Evolutionary conservation across 2,329 filamentous ascomycete species (phyloP), one percentile per base, ranked within the genome.

Genomic region (Rutstroemia sp.): DNA sequence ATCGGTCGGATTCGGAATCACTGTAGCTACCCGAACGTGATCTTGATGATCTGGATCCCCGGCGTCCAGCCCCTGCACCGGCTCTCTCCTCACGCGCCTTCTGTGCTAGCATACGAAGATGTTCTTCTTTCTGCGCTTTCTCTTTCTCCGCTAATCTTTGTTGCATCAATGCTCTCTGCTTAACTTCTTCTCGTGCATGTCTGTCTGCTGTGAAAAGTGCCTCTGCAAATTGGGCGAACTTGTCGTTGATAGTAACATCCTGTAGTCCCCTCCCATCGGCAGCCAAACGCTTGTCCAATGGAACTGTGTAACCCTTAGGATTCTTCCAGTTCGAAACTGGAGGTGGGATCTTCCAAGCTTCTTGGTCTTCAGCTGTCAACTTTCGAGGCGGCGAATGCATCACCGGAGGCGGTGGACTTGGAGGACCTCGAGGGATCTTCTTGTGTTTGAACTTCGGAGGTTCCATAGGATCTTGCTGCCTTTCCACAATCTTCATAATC

Each of bases 251-350:
- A 6, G 90, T 87, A 44, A 96, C 84, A 69, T 99, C 94, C 71
- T 96, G 91, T 60, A 99, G 71, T 0, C 90, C 90, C 66, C 94
- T 82, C 12, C 94, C 94, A 71, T 97, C 92, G 8, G 94, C 92
- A 17, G 94, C 94, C 64, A 99, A 75, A 69, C 94, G 86, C 76
- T 99, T 99, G 71, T 99, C 94, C 51, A 99, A 73, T 0, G 94
- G 90, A 1, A 99, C 89, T 0, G 94, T 99, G 69, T 96, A 99
- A 66, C 94, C 94, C 75, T 97, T 97, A 1, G 92, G 89, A 71
- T 99, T 99, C 81, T 99, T 99, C 94, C 94, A 99, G 72, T 97
- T 97, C 19, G 89, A 95, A 2, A 99, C 86, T 0, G 92, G 89
- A 2, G 92, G 91, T 0, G 86, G 86, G 34, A 89, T 96, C 68